Evolutionary conservation across 176 grass and related monocot species (phyloP).

Genomic region (Oryza glaberrima): DNA sequence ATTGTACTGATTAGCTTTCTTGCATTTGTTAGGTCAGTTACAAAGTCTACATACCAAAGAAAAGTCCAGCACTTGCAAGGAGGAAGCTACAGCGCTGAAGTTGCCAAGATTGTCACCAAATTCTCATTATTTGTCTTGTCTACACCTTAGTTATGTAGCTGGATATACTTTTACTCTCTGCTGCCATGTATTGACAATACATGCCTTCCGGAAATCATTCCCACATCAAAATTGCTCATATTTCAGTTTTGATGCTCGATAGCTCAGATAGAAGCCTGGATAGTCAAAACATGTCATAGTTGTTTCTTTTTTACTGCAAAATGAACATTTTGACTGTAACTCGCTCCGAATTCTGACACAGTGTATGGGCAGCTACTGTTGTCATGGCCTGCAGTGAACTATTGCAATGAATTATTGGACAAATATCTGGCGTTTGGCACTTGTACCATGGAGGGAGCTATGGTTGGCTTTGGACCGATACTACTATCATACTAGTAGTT

Average conservation of each 20-base stretch:
- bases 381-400: background rate
- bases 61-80: slow-evolving; percentile 59
- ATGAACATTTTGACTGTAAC: slow-evolving; percentile 11
- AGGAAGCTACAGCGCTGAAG: slow-evolving; percentile 79
- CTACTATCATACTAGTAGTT: background rate
- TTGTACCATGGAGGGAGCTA: background rate
- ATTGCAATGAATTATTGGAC: background rate
- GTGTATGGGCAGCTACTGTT: background rate
- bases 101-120: slow-evolving; percentile 7
- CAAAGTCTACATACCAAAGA: slow-evolving; percentile 97
- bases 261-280: slow-evolving; percentile 11
- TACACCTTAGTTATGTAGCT: slow-evolving; percentile 14
- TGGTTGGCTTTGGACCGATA: background rate
- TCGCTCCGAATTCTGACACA: slow-evolving; percentile 15
- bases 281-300: slow-evolving; percentile 11
- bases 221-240: background rate
- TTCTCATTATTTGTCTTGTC: background rate
- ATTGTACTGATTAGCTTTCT: slow-evolving; percentile 30
- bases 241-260: slow-evolving; percentile 19
- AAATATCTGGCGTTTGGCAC: background rate
- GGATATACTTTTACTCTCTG: slow-evolving; percentile 41
- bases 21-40: slow-evolving; percentile 79
- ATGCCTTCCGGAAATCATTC: slow-evolving; percentile 13
- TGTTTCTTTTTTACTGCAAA: background rate
- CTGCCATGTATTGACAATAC: background rate